A percentile compares a stretch with the other conserved stretches of the same genome.
These are phyloP conservation scores for Conidiobolus incongruus DNA, from an alignment of 371 early-diverging fungal genomes.

Conservation along the genomic window DNA sequence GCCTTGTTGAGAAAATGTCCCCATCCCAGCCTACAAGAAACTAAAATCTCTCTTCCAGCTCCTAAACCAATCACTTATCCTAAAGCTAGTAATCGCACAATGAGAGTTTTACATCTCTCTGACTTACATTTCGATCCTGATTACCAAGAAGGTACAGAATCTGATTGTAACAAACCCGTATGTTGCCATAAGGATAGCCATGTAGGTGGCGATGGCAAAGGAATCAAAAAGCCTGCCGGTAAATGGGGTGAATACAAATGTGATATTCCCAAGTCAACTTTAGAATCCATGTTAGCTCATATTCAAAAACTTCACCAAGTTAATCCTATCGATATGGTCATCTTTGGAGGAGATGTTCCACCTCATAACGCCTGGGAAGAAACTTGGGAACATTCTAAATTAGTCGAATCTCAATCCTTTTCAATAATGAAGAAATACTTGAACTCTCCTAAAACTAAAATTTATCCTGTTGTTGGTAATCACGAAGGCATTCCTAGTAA, in stretches of 20 bases:
- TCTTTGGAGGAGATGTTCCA: conserved; percentile 34
- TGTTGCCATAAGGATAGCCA: conserved; percentile 8
- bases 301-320: conserved; percentile 14
- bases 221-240: conserved; percentile 6
- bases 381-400: conserved; percentile 17
- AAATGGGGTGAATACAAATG: conserved; percentile 10
- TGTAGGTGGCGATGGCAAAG: not conserved
- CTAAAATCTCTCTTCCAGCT: not conserved
- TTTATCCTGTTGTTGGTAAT: conserved; percentile 14
- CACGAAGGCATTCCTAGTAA: conserved; percentile 8
- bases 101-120: not conserved
- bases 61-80: not conserved
- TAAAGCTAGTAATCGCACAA: not conserved
- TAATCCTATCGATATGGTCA: conserved; percentile 17
- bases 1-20: not conserved
- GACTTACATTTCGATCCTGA: conserved; percentile 3
- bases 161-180: conserved; percentile 8
- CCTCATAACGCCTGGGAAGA: conserved; percentile 33
- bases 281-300: conserved; percentile 15
- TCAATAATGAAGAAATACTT: conserved; percentile 1
- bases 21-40: not conserved
- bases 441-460: conserved; percentile 8
- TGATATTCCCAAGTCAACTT: conserved; percentile 17
- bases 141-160: conserved; percentile 4
- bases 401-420: conserved; percentile 5